Conservation (phyloP, 257 asterid genomes). For the Plectranthus barbatus region DNA sequence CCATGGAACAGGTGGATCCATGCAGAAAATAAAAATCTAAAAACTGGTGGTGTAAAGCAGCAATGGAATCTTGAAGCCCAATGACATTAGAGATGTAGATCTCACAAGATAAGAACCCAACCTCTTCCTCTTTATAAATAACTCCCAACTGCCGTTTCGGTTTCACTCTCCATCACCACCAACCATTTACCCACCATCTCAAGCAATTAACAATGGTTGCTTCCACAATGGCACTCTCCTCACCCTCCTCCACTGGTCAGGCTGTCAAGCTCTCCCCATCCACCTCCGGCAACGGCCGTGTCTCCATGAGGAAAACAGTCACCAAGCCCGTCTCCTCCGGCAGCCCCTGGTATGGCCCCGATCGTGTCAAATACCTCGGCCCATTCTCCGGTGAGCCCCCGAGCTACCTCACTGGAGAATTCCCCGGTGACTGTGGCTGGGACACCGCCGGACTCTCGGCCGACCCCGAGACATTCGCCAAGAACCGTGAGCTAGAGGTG, state of each 20-base stretch:
- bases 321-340: slow-evolving; percentile 30
- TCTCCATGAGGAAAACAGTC: slow-evolving; percentile 32
- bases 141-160: background rate
- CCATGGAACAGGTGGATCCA: background rate
- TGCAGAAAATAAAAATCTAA: no score
- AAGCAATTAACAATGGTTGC: background rate
- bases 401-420: slow-evolving; percentile 62
- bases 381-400: slow-evolving; percentile 65
- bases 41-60: background rate
- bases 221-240: no score
- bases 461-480: slow-evolving; percentile 63
- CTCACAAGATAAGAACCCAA: background rate
- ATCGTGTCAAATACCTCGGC: slow-evolving; percentile 62
- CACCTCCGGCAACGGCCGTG: slow-evolving; percentile 17
- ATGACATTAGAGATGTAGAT: background rate
- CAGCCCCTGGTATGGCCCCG: slow-evolving; percentile 77
- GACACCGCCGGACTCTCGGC: slow-evolving; percentile 63
- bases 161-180: background rate
- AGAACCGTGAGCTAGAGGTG: no score
- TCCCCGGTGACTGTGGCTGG: slow-evolving; percentile 77
- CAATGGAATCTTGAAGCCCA: background rate
- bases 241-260: slow-evolving; percentile 34
- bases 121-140: background rate
- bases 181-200: no score
- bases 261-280: slow-evolving; percentile 36